phyloP scores from a whole-genome alignment of 2,329 filamentous ascomycete genomes.

The Elsinoe ampelina region DNA sequence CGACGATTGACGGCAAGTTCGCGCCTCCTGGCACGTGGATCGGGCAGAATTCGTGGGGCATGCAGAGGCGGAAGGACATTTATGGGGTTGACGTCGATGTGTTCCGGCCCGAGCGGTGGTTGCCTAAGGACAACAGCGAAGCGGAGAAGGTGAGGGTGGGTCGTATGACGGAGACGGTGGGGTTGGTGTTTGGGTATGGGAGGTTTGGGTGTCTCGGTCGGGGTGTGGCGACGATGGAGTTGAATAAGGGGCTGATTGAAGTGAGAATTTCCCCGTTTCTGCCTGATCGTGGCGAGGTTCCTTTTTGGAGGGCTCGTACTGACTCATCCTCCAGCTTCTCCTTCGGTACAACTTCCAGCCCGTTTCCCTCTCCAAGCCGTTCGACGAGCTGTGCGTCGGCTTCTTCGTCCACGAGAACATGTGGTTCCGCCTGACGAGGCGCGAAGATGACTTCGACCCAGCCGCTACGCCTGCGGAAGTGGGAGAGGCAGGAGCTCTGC shows the following conservation, averaged over 20 bases:
- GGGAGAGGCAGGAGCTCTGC: slow-evolving; percentile 20
- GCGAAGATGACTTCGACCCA: slow-evolving; percentile 15
- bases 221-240: slow-evolving; percentile 31
- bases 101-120: slow-evolving; percentile 32
- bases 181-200: slow-evolving; percentile 29
- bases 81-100: slow-evolving; percentile 31
- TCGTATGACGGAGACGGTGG: slow-evolving; percentile 30
- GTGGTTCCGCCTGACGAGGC: slow-evolving; percentile 29
- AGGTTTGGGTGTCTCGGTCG: slow-evolving; percentile 30
- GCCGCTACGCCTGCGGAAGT: neutral
- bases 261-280: slow-evolving; percentile 19
- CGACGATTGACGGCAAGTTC: slow-evolving; percentile 28
- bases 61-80: slow-evolving; percentile 29
- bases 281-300: neutral
- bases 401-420: slow-evolving; percentile 31
- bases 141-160: slow-evolving; percentile 22
- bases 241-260: slow-evolving; percentile 32
- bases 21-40: slow-evolving; percentile 30
- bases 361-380: slow-evolving; percentile 29
- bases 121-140: slow-evolving; percentile 23
- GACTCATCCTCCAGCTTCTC: slow-evolving; percentile 22
- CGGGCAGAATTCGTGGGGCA: slow-evolving; percentile 32
- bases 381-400: slow-evolving; percentile 29
- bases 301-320: neutral
- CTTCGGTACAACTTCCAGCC: slow-evolving; percentile 31